Evolutionary conservation across 2,329 filamentous ascomycete species (phyloP), one percentile per base, ranked within the genome.

Genomic region (Macrophomina phaseolina): DNA sequence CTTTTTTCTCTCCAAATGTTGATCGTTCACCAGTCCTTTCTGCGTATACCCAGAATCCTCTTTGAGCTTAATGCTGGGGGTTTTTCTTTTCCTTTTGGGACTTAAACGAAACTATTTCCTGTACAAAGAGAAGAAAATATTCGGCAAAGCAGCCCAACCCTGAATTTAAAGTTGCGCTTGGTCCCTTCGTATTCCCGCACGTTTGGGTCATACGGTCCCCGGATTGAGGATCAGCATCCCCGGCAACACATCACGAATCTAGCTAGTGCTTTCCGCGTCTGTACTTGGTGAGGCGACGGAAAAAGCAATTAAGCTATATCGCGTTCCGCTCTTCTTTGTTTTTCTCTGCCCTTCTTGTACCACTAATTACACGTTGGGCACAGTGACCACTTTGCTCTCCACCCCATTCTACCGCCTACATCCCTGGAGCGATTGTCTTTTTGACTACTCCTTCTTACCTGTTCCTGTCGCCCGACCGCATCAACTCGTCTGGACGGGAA

Each of bases 1-100:
- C n/a, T 28, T n/a, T 38, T 36, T 32, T 18, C 30, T 18, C 18
- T 14, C 32, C 3, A 16, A 36, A 36, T n/a, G 8, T 28, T 49
- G 42, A 5, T 7, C 45, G 46, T 61, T 42, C 45, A 45, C 36
- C 58, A 49, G 56, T 61, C 40, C 11, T 62, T 62, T 48, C 40
- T 62, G 45, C 58, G 58, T 62, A 62, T 62, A 62, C 58, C 58
- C 58, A 38, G 38, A 52, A 16, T 18, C 1, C 12, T 32, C 52
- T 55, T 18, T n/a, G 3, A 16, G 51, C 52, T 55, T 55, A 16
- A 7, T 52, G 11, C 49, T 16, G 4, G 5, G 5, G 16, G 7
- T 55, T 34, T 5, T 34, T 52, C 42, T n/a, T 45, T n/a, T 45
- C 12, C 12, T 14, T 45, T 45, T 45, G 12, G 11, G 16, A 45